These are phyloP conservation scores for Dicorynia guianensis DNA, from an alignment of 306 rosid species.

Conservation along the genomic window DNA sequence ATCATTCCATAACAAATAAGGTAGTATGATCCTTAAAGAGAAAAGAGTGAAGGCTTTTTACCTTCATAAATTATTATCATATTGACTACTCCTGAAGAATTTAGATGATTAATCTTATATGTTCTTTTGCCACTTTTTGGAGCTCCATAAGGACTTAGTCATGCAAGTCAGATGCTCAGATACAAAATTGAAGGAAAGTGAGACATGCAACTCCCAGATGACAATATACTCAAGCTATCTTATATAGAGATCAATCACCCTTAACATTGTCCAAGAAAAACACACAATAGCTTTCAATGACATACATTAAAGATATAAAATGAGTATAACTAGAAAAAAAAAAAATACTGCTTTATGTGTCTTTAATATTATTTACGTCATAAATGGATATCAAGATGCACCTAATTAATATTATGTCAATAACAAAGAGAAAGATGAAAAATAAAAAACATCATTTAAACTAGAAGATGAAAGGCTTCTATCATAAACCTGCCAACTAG, in stretches of 20 bases:
- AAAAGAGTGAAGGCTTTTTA: background rate
- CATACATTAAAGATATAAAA: conserved; percentile 15
- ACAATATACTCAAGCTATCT: conserved; percentile 13
- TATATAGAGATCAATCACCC: conserved; percentile 25
- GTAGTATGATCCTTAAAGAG: background rate
- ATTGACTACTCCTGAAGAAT: background rate
- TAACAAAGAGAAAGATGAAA: conserved; percentile 20
- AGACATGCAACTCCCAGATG: conserved; percentile 30
- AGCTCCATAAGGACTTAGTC: conserved; percentile 14
- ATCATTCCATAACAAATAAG: conserved; percentile 16
- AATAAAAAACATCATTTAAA: conserved; percentile 15
- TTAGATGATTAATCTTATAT: background rate
- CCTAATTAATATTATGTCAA: background rate
- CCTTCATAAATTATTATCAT: background rate
- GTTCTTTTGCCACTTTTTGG: background rate
- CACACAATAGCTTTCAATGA: conserved; percentile 24
- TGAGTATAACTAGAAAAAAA: background rate
- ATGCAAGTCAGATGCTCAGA: conserved; percentile 26
- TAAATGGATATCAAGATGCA: conserved; percentile 35
- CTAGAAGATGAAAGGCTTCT: conserved; percentile 27
- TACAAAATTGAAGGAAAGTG: conserved; percentile 28
- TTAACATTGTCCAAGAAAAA: conserved; percentile 25
- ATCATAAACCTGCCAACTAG: conserved; percentile 95
- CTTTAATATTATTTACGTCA: conserved; percentile 24
- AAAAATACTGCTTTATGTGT: background rate